Evolutionary conservation across 176 grass and related monocot genomes (phyloP).

Genomic region (Eremochloa ophiuroides): DNA sequence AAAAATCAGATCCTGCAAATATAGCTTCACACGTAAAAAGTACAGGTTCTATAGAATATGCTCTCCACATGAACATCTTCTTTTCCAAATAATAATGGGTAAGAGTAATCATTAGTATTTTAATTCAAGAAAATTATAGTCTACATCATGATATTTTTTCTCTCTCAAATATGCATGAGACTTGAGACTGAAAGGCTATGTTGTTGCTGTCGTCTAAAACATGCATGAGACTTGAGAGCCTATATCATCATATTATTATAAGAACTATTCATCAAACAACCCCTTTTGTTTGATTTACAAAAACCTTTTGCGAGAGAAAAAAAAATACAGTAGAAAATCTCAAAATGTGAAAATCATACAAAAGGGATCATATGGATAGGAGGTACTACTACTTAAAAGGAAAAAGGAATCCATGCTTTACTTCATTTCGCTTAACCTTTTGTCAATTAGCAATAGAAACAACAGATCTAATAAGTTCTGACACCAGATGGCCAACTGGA

Average conservation of each 20-base stretch:
- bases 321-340: neutral
- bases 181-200: no score
- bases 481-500: neutral
- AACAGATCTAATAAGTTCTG: neutral
- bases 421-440: neutral
- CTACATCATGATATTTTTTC: neutral
- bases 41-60: neutral
- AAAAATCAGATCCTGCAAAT: constrained; percentile 15
- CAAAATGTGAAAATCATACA: neutral
- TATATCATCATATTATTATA: neutral
- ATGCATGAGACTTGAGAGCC: neutral
- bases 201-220: no score
- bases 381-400: neutral
- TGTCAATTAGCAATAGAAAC: neutral
- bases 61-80: neutral
- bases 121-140: neutral
- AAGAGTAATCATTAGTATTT: neutral
- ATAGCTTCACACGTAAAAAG: neutral
- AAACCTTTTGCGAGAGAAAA: neutral
- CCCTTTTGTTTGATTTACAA: no score
- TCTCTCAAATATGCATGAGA: neutral
- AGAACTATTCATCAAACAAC: neutral
- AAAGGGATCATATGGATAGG: neutral
- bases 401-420: neutral
- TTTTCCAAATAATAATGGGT: neutral